Evolutionary conservation across 805 yeast species (phyloP).

Genomic region (Sugiyamaella lignohabitans): DNA sequence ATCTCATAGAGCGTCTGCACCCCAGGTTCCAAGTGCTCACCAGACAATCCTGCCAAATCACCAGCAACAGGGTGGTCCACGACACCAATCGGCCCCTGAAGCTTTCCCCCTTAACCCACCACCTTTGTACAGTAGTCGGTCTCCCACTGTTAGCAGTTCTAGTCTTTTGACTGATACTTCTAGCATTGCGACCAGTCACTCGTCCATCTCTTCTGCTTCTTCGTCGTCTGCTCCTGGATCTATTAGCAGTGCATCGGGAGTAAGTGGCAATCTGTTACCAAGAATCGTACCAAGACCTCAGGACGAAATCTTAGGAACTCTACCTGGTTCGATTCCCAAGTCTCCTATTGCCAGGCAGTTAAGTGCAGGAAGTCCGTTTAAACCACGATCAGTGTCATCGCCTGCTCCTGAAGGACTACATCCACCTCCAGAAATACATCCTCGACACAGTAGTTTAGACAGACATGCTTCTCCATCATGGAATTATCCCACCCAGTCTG

Average conservation of each 20-base stretch:
- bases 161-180: no score
- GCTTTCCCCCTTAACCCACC: not conserved
- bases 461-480: not conserved
- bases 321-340: not conserved
- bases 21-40: slow-evolving; percentile 5
- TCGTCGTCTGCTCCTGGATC: no score
- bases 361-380: not conserved
- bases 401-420: slow-evolving; percentile 5
- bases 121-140: not conserved
- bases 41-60: slow-evolving; percentile 1
- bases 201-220: slow-evolving; percentile 4
- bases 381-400: slow-evolving; percentile 8
- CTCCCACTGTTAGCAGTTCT: not conserved
- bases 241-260: no score
- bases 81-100: slow-evolving; percentile 11
- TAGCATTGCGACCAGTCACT: not conserved
- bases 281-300: slow-evolving; percentile 17
- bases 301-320: slow-evolving; percentile 9
- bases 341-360: slow-evolving; percentile 2
- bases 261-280: slow-evolving; percentile 12
- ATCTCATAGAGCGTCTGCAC: slow-evolving; percentile 8
- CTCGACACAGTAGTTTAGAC: not conserved
- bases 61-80: slow-evolving; percentile 5
- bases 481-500: not conserved
- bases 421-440: no score